phyloP scores from a whole-genome alignment of 352 stramenopile genomes.

The Pythium sp. region DNA sequence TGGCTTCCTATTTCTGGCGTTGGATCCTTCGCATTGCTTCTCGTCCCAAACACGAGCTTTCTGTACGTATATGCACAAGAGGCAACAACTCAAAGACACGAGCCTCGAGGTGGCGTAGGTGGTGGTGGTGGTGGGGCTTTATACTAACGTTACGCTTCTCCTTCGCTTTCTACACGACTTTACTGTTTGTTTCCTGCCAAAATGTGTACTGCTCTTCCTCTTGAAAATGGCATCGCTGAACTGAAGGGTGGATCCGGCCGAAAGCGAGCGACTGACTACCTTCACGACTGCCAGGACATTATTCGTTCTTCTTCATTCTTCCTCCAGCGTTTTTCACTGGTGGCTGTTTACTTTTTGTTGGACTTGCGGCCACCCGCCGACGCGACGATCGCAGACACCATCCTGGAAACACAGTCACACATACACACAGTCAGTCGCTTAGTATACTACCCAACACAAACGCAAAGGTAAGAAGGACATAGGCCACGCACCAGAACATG shows the following conservation, averaged over 20 bases:
- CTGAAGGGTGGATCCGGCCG: background rate
- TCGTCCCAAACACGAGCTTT: background rate
- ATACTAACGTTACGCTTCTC: background rate
- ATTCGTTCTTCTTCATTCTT: background rate
- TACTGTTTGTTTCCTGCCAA: background rate
- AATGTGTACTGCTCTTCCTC: background rate
- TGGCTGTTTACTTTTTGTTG: constrained; percentile 12
- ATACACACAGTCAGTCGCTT: background rate
- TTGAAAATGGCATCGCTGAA: background rate
- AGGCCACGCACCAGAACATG: constrained; percentile 81
- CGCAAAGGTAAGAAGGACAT: background rate
- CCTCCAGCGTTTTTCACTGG: background rate
- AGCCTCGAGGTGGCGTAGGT: background rate
- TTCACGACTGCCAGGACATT: background rate
- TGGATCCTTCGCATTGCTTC: background rate
- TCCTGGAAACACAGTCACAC: constrained; percentile 32
- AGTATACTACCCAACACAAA: background rate
- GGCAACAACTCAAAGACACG: background rate
- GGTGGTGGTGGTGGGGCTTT: background rate
- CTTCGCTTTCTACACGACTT: background rate
- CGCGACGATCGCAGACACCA: constrained; percentile 82
- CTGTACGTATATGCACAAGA: background rate
- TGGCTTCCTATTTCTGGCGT: background rate
- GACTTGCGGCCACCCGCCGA: constrained; percentile 46
- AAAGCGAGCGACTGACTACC: background rate